phyloP scores from a whole-genome alignment of 345 rosid species.

The Turritis glabra region DNA sequence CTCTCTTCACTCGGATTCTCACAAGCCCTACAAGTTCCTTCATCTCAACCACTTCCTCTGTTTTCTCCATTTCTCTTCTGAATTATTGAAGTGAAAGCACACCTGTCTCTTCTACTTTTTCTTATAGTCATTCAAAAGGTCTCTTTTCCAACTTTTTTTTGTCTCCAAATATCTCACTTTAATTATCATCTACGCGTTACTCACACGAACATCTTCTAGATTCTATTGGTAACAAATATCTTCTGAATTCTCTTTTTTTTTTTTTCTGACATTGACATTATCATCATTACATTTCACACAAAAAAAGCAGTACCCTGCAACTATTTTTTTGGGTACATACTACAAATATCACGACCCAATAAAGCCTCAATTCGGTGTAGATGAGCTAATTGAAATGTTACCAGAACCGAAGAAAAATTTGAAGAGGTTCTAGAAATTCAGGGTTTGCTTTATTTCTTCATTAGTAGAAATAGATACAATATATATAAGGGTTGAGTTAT shows the following conservation, averaged over 20 bases:
- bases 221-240: slow-evolving; percentile 1
- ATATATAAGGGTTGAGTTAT: slow-evolving; percentile 21
- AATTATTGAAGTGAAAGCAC: background rate
- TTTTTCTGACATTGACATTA: background rate
- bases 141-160: background rate
- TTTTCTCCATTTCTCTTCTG: background rate
- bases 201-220: slow-evolving; percentile 6
- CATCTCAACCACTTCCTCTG: slow-evolving; percentile 37
- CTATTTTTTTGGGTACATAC: background rate
- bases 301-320: background rate
- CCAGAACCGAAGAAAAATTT: background rate
- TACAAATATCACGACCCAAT: background rate
- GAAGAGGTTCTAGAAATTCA: slow-evolving; percentile 37
- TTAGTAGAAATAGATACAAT: slow-evolving; percentile 34
- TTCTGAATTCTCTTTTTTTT: background rate
- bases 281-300: background rate
- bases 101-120: slow-evolving; percentile 11
- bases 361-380: background rate
- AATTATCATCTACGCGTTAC: slow-evolving; percentile 16
- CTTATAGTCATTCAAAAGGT: background rate
- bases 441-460: slow-evolving; percentile 38
- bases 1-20: slow-evolving; percentile 46
- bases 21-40: slow-evolving; percentile 46
- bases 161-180: background rate
- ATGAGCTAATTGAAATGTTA: background rate